Evolutionary conservation across 2,329 filamentous ascomycete species (phyloP).

Genomic region (Cadophora luteo-olivacea): DNA sequence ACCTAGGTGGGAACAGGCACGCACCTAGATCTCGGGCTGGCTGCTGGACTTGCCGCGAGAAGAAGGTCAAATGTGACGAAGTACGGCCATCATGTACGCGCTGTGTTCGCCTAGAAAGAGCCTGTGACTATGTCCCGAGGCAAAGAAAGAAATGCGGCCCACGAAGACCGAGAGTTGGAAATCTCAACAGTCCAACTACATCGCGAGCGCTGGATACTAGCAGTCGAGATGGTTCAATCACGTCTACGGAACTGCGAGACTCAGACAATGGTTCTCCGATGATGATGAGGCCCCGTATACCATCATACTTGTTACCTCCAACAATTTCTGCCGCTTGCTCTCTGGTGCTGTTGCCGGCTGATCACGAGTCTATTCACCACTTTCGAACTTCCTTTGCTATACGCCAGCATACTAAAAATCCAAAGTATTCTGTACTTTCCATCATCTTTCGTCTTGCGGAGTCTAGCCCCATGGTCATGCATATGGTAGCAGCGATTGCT

Average conservation of each 20-base stretch:
- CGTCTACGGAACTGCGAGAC: neutral
- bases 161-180: neutral
- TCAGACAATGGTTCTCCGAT: too few species aligned
- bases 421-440: neutral
- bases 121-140: constrained; percentile 11
- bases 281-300: neutral
- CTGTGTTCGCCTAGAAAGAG: neutral
- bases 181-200: neutral
- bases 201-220: neutral
- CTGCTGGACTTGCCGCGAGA: constrained; percentile 12
- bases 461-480: neutral
- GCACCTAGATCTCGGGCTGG: constrained; percentile 1
- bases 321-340: neutral
- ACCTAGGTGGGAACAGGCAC: neutral
- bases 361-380: neutral
- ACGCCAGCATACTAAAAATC: constrained; percentile 2
- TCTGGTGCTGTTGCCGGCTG: neutral
- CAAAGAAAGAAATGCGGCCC: neutral
- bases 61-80: constrained; percentile 15
- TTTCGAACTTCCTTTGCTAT: neutral
- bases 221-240: neutral
- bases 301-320: neutral
- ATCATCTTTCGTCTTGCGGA: constrained; percentile 2
- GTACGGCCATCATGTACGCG: neutral
- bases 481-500: constrained; percentile 1